Percentiles rank a stretch among this genome's conserved stretches.
Conservation (phyloP, 2,329 filamentous ascomycete genomes). For the Fusarium algeriense region DNA sequence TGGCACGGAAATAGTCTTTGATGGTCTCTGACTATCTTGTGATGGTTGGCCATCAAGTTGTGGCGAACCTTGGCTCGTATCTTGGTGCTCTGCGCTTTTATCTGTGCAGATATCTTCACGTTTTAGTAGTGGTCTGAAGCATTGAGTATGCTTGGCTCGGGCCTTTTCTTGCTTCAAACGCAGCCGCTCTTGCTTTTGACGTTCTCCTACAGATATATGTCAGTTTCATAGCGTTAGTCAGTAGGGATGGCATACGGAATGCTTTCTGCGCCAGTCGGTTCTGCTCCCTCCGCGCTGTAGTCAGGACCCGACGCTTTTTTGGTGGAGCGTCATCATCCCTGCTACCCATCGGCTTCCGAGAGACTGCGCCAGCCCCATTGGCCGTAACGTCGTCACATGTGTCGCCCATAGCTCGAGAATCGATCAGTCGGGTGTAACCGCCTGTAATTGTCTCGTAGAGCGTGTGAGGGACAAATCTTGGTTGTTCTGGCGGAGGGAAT, state of each 20-base stretch:
- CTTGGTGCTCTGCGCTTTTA: background rate
- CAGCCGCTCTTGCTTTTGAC: conserved; percentile 28
- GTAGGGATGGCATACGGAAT: conserved; percentile 26
- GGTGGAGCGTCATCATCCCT: background rate
- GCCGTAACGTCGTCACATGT: fast-evolving
- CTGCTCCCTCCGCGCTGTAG: conserved; percentile 43
- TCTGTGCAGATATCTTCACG: background rate
- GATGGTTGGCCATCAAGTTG: background rate
- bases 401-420: background rate
- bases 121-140: conserved; percentile 1
- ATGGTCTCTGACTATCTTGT: background rate
- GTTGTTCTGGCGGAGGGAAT: background rate
- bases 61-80: background rate
- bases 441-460: background rate
- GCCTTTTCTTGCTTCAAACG: background rate
- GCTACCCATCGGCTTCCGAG: background rate
- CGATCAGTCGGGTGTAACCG: fast-evolving
- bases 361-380: fast-evolving
- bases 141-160: background rate
- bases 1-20: too few species aligned
- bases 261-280: conserved; percentile 44
- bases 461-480: background rate
- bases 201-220: conserved; percentile 18
- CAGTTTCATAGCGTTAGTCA: too few species aligned
- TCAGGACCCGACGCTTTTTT: conserved; percentile 31